phyloP scores from a whole-genome alignment of 2,329 filamentous ascomycete species.

The Diaporthe citri region DNA sequence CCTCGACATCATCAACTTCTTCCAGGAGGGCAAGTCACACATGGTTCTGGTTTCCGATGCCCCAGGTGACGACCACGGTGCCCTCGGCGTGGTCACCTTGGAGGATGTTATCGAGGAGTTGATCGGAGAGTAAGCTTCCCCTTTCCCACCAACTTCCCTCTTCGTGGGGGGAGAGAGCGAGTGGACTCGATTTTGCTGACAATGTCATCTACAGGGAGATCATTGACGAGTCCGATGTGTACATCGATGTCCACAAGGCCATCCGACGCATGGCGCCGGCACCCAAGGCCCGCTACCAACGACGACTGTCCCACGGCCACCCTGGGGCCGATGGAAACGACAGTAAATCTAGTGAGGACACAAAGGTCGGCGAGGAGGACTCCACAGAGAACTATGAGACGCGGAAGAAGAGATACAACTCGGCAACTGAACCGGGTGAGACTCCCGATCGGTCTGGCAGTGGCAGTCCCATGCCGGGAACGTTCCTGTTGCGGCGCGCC shows the following conservation, averaged over 20 bases:
- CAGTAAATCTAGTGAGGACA: slow-evolving; percentile 42
- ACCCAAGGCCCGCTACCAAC: slow-evolving; percentile 75
- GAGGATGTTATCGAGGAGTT: slow-evolving; percentile 99
- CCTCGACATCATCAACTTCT: slow-evolving; percentile 98
- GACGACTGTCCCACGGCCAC: slow-evolving; percentile 49
- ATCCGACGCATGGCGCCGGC: slow-evolving; percentile 90
- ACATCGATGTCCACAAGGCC: slow-evolving; percentile 97
- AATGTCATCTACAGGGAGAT: slow-evolving; percentile 78
- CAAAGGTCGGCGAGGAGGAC: slow-evolving; percentile 48
- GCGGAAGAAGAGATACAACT: slow-evolving; percentile 49
- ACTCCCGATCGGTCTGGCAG: slow-evolving; percentile 56
- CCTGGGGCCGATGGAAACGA: slow-evolving; percentile 42
- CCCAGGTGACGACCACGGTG: slow-evolving; percentile 91
- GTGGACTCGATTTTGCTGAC: slow-evolving; percentile 33
- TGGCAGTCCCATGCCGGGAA: slow-evolving; percentile 63
- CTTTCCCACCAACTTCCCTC: slow-evolving; percentile 1
- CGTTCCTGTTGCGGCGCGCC: slow-evolving; percentile 70
- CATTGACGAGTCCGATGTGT: slow-evolving; percentile 98
- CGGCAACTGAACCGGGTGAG: slow-evolving; percentile 55
- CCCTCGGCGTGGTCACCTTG: slow-evolving; percentile 92
- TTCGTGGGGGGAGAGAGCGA: background rate
- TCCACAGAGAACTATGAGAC: slow-evolving; percentile 45
- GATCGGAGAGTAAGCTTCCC: slow-evolving; percentile 86
- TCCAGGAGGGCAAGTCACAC: slow-evolving; percentile 98
- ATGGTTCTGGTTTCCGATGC: slow-evolving; percentile 95